Base-by-base conservation (phyloP, 192 early-diverging fungal genomes). In the Mortierella alpina region DNA sequence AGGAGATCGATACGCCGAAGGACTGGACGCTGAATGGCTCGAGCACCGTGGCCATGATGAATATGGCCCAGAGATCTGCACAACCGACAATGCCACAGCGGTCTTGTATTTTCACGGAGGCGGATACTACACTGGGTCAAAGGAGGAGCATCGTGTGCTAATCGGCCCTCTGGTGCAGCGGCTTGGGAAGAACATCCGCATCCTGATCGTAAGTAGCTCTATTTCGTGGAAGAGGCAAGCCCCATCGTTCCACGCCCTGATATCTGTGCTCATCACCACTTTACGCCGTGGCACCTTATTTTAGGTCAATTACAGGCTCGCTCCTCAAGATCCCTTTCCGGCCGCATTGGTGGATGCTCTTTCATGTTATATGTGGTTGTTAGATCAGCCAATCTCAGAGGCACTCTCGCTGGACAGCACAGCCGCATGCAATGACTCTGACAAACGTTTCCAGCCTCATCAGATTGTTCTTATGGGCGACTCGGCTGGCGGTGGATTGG, bases 291-390 rank as follows among this genome's bases (percentile, higher is more conserved):
- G 15, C 22, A 39, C 18, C 18, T 58, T 17, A 17, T 58, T 23
- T 58, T 57, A 14, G 52, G 47, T 93, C 53, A 90, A 91, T 66
- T 98, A 98, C 77, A 86, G 95, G 6, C 80, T 96, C 12, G 90
- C 95, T 0, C 96, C 96, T 0, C 90, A 93, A 64, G 66, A 89
- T 51, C 86, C 89, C 12, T 98, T 94, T 72, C 96, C 96, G 14
- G 82, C 88, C 64, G 93, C 93, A 41, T 75, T 98, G 6, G 86
- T 92, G 53, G 96, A 98, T 80, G 91, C 91, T 60, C 72, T 96
- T 18, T 85, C 91, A 41, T 87, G 90, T 0, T 96, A 94, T 72
- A 69, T 87, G 39, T 90, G 86, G 60, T 83, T 97, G 8, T 69
- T 93, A 42, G 68, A 85, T 17, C 87, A 85, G 42, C 74, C 86